Base-by-base conservation (phyloP, 257 asterid species). In the Penstemon barbatus region DNA sequence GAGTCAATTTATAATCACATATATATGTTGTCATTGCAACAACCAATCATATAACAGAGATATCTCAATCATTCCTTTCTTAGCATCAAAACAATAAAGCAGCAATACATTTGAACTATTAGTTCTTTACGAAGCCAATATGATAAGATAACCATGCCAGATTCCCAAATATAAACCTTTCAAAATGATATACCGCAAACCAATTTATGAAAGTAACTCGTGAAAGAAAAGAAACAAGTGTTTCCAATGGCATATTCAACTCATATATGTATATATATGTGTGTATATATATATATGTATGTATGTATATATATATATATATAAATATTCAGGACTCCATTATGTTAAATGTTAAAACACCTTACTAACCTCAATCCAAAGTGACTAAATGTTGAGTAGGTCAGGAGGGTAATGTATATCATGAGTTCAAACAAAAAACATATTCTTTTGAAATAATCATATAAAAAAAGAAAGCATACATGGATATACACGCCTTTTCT, bases 31-130 rank as follows among this genome's bases (percentile, higher is more conserved):
- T 25, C 41, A 45, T 19, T 42, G 51, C 51, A 56, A 63, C 18
- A 25, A 51, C 13, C 56, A 12, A 36, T 62, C 63, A 44, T 40
- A 67, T 36, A 5, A 45, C 5, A 41, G 45, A 68, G n/a, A 41
- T 10, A 41, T 53, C 4, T 50, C 9, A 6, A 61, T 52, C 49
- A 15, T 19, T 25, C n/a, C 18, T 38, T 42, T 19, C 37, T 58
- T 33, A 52, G 63, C 52, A 58, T 25, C 66, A 48, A 12, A 57
- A 44, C 18, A 70, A 70, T 40, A 63, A 54, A 71, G 46, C 40
- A 56, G 66, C 40, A 51, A 40, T 51, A 53, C 37, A 67, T 3
- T 69, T 18, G 37, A 8, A 45, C 57, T 48, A 8, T 60, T 38
- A 9, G 4, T 10, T 40, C 19, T 51, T 39, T 52, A 61, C 43